A percentile compares a stretch with the other conserved stretches of the same genome.
Evolutionary conservation across 2,329 filamentous ascomycete genomes (phyloP).

Genomic region (Hypoxylon sp.): DNA sequence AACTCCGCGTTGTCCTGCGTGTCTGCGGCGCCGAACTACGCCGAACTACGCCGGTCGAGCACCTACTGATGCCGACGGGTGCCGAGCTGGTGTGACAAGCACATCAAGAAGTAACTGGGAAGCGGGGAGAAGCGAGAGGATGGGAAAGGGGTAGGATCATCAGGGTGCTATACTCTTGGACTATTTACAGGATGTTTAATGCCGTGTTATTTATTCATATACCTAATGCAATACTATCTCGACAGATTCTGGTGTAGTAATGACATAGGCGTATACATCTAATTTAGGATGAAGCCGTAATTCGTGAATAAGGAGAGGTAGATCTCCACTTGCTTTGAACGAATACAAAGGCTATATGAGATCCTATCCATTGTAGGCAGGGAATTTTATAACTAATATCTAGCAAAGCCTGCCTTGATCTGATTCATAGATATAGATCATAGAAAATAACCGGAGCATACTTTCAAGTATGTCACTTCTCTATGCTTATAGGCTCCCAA

Average conservation of each 20-base stretch:
- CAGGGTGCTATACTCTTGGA: not conserved
- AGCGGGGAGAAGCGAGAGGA: not conserved
- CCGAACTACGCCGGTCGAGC: not conserved
- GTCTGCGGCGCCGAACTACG: slow-evolving; percentile 9
- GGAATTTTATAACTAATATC: too few species aligned
- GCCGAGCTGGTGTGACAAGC: not conserved
- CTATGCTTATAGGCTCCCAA: not conserved
- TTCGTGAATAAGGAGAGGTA: not conserved
- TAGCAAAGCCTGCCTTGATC: too few species aligned
- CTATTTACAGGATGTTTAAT: not conserved
- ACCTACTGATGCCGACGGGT: not conserved
- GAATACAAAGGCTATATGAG: not conserved
- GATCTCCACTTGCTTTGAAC: not conserved
- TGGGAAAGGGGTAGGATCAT: not conserved
- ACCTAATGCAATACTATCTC: not conserved
- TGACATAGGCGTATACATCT: not conserved
- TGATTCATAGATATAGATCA: too few species aligned
- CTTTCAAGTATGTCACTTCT: not conserved
- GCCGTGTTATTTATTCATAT: not conserved
- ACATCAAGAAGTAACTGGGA: not conserved
- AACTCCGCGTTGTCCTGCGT: not conserved
- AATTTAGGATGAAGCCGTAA: not conserved
- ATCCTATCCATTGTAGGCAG: not conserved
- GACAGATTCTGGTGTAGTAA: not conserved
- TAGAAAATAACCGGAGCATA: too few species aligned